Evolutionary conservation across 768 basidiomycete genomes (phyloP).

Genomic region (Rhodotorula sphaerocarpa): DNA sequence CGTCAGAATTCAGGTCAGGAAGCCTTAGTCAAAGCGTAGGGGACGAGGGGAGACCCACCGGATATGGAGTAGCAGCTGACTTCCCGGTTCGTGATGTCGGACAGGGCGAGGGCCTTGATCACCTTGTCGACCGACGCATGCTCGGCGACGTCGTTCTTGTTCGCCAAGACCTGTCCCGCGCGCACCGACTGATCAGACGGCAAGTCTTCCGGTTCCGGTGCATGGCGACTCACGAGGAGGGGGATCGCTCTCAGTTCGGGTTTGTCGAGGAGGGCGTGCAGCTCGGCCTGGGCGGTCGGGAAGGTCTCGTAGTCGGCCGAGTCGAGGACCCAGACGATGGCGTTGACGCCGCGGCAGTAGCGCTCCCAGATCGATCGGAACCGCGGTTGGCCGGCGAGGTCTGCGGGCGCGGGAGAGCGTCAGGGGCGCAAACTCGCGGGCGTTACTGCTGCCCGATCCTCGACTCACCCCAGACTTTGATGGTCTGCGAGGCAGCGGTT

Average conservation of each 20-base stretch:
- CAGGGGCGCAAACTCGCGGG: too few relatives aligned
- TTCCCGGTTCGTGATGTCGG: constrained; percentile 19
- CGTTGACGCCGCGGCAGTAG: constrained; percentile 30
- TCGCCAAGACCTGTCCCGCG: constrained; percentile 34
- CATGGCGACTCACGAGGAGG: constrained; percentile 12
- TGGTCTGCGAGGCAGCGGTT: constrained; percentile 4
- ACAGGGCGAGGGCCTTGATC: constrained; percentile 18
- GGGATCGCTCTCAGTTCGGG: constrained; percentile 22
- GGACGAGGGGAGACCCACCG: neutral
- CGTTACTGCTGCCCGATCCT: too few relatives aligned
- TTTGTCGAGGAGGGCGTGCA: constrained; percentile 18
- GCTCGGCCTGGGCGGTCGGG: constrained; percentile 16
- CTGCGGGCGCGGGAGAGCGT: neutral
- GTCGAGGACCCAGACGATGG: constrained; percentile 32
- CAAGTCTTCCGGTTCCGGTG: too few relatives aligned
- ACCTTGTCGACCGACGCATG: constrained; percentile 28
- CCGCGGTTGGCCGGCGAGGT: constrained; percentile 32
- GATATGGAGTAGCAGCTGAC: constrained; percentile 32
- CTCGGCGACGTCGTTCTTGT: constrained; percentile 28
- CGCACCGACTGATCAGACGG: too few relatives aligned
- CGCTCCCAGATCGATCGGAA: constrained; percentile 37
- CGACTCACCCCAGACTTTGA: constrained; percentile 32
- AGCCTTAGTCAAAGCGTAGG: too few relatives aligned
- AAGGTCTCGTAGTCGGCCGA: constrained; percentile 25
- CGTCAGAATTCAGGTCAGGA: neutral